Conservation (phyloP, 495 filamentous ascomycete genomes). For the Podospora tetraspora region DNA sequence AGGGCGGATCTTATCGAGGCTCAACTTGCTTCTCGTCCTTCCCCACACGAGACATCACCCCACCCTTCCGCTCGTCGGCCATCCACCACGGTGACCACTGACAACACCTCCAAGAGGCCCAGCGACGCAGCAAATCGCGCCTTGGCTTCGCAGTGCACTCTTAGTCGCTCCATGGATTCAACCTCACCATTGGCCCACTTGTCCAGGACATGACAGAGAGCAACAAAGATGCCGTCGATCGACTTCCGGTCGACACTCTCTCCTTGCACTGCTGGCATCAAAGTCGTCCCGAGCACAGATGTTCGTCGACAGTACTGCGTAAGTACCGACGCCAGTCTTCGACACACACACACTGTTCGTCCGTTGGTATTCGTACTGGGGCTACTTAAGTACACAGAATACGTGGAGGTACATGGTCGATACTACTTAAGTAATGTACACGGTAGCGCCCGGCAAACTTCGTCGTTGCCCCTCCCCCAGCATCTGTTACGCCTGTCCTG, state of each 20-base stretch:
- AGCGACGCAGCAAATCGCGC: slow-evolving; percentile 1
- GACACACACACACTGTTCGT: not conserved
- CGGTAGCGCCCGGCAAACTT: not conserved
- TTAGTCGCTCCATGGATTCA: not conserved
- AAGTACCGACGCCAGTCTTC: too few species aligned
- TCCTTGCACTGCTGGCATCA: not conserved
- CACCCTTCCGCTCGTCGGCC: slow-evolving; percentile 3
- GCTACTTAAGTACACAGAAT: not conserved
- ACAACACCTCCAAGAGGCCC: not conserved
- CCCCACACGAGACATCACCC: slow-evolving; percentile 1
- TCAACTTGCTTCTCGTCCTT: slow-evolving; percentile 4
- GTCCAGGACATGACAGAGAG: not conserved
- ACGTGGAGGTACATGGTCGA: not conserved
- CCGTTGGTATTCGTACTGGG: not conserved
- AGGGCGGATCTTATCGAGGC: slow-evolving; percentile 8
- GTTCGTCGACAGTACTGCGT: too few species aligned
- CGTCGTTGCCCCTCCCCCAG: not conserved
- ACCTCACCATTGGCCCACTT: not conserved
- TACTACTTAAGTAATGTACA: too few species aligned
- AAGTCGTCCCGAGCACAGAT: too few species aligned
- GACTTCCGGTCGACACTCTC: not conserved
- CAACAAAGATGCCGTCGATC: not conserved
- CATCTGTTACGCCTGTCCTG: not conserved
- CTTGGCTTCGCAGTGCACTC: not conserved
- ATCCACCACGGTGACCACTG: not conserved